Evolutionary conservation across 192 early-diverging fungal genomes (phyloP).

Genomic region (Phlyctochytrium bullatum): DNA sequence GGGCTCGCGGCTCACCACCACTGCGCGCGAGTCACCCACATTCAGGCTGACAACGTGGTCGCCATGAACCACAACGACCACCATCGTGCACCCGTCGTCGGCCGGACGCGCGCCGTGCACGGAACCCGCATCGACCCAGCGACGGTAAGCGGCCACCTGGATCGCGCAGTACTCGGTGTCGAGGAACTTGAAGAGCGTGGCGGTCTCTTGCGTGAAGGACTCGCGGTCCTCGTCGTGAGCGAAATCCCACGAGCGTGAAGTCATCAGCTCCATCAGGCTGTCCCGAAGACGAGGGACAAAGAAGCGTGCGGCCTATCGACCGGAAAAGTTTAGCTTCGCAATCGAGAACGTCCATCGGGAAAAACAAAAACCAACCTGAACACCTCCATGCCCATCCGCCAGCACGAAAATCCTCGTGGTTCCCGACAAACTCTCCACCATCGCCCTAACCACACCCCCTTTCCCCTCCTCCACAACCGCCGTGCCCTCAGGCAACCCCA

Average conservation of each 20-base stretch:
- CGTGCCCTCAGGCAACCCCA: background rate
- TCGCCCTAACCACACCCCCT: background rate
- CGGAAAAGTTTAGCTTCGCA: constrained; percentile 10
- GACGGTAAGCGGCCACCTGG: constrained; percentile 35
- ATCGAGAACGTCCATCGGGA: background rate
- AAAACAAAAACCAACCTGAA: constrained; percentile 4
- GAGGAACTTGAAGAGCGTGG: constrained; percentile 37
- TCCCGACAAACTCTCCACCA: background rate
- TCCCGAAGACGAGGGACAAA: constrained; percentile 38
- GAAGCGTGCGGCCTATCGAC: constrained; percentile 39
- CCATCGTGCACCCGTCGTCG: constrained; percentile 59
- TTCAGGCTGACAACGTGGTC: constrained; percentile 56
- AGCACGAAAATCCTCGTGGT: constrained; percentile 44
- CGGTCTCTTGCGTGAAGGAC: constrained; percentile 30
- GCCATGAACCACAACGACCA: constrained; percentile 47
- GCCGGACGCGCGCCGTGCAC: constrained; percentile 25
- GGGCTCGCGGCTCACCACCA: constrained; percentile 13
- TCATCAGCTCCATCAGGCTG: constrained; percentile 28
- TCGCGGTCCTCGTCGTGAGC: constrained; percentile 19
- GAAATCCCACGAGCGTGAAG: constrained; percentile 45
- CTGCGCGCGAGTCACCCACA: constrained; percentile 56
- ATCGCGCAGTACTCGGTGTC: constrained; percentile 57
- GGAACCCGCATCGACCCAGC: constrained; percentile 41
- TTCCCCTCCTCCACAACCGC: constrained; percentile 1
- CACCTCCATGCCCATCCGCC: constrained; percentile 63